phyloP scores from a whole-genome alignment of 2,329 filamentous ascomycete genomes.

The Xylariaceae sp. region DNA sequence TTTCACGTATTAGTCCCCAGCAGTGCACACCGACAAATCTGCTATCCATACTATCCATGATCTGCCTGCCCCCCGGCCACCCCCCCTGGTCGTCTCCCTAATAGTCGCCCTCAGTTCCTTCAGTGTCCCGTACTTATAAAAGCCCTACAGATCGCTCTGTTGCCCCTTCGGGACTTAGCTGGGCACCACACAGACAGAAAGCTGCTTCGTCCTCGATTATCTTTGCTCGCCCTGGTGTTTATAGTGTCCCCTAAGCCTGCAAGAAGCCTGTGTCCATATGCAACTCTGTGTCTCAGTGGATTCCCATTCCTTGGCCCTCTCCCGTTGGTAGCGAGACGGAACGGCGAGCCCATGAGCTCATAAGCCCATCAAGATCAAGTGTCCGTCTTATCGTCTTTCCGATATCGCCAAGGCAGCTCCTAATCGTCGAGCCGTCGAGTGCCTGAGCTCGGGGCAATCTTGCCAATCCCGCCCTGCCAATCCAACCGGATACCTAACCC shows the following conservation, averaged over 20 bases:
- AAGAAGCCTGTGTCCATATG: background rate
- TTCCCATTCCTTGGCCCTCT: background rate
- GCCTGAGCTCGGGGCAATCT: background rate
- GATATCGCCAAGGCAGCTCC: slow-evolving; percentile 1
- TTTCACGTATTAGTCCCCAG: background rate
- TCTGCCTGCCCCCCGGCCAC: background rate
- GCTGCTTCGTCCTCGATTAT: background rate
- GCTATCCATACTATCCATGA: background rate
- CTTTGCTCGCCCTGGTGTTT: background rate
- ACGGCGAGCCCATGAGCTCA: background rate
- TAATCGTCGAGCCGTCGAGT: slow-evolving; percentile 1
- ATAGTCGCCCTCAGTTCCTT: background rate
- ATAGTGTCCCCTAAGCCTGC: background rate
- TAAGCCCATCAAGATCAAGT: background rate
- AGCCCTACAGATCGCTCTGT: background rate
- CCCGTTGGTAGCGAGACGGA: background rate
- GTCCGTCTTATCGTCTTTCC: background rate
- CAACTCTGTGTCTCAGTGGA: background rate
- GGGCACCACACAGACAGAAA: background rate
- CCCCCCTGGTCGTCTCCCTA: background rate
- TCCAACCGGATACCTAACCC: background rate
- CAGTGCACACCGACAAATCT: background rate
- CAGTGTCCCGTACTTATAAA: background rate
- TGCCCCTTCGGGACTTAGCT: background rate
- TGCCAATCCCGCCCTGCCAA: too few species aligned